phyloP scores from a whole-genome alignment of 2,329 filamentous ascomycete genomes.

The Sodiomyces alkalinus region DNA sequence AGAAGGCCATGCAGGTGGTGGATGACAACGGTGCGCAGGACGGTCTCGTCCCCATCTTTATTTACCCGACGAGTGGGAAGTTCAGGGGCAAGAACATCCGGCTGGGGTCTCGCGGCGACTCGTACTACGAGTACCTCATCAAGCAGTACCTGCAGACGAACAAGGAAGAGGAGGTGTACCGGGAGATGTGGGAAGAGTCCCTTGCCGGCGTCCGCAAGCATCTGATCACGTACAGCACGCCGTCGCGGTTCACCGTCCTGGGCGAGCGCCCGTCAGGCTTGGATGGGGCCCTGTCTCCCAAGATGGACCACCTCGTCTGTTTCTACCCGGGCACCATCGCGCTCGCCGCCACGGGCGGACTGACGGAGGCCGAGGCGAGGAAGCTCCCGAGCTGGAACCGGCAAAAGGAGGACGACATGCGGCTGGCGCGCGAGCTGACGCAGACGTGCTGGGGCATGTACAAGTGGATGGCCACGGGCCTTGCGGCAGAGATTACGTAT shows the following conservation, averaged over 20 bases:
- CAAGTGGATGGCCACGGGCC: conserved; percentile 71
- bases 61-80: conserved; percentile 61
- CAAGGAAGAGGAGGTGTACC: conserved; percentile 69
- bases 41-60: conserved; percentile 82
- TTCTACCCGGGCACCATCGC: conserved; percentile 96
- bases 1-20: conserved; percentile 82
- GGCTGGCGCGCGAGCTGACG: conserved; percentile 76
- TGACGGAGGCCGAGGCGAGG: conserved; percentile 59
- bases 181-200: conserved; percentile 85
- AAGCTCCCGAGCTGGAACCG: conserved; percentile 58
- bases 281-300: conserved; percentile 50
- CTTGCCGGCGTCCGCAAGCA: conserved; percentile 79
- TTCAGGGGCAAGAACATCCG: conserved; percentile 81
- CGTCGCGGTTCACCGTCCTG: conserved; percentile 72
- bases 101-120: conserved; percentile 85
- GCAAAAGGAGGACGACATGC: conserved; percentile 74
- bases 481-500: conserved; percentile 90
- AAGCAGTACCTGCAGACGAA: conserved; percentile 96
- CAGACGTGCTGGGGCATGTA: conserved; percentile 99
- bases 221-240: conserved; percentile 74
- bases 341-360: conserved; percentile 67
- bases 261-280: conserved; percentile 73
- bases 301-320: conserved; percentile 97
- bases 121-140: conserved; percentile 97
- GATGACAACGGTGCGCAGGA: conserved; percentile 68